Base-by-base conservation (phyloP, 805 yeast genomes). In the Soucietia sequanensis region DNA sequence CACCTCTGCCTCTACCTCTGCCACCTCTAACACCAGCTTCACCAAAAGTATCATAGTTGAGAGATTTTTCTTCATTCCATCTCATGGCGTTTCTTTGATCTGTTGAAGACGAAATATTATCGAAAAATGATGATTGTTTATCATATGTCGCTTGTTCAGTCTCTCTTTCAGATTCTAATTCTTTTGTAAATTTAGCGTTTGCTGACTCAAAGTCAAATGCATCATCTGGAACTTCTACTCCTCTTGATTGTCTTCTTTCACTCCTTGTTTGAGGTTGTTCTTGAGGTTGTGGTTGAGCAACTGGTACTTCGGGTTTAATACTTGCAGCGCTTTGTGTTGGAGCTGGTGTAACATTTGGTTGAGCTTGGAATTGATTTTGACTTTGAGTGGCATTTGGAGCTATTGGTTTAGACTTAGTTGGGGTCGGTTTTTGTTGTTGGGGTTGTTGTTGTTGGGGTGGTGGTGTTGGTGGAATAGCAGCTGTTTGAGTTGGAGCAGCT, bases 71-170 rank as follows among this genome's bases (percentile, higher is more conserved):
- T 46, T 81, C 84, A 30, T 73, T 65, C 80, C 95, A 82, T 51
- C 80, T 74, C 76, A 78, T 67, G 23, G 53, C 30, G 17, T 61
- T 52, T 31, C 72, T 72, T 34, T 72, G 75, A 30, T 56, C 65
- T 24, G 80, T 70, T 4, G 88, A 80, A 8, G 88, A 76, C 8
- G 95, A 84, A 38, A 91, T 77, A 42, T 76, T 78, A 61, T 93
- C 98, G 53, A 91, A 91, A 60, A 93, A 91, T 2, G 97, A 89
- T 10, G 88, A 77, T 51, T 76, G 75, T 58, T 81, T 88, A 65
- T 89, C 76, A 66, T 93, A 93, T 19, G 50, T 53, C 7, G 53
- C 35, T 23, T 39, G 46, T 18, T 58, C 62, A 16, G 53, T 48
- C 12, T 50, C 68, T 23, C 60, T 68, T 39, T 58, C 60, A 17